Evolutionary conservation across 495 filamentous ascomycete species (phyloP).

Genomic region (Glonium stellatum): DNA sequence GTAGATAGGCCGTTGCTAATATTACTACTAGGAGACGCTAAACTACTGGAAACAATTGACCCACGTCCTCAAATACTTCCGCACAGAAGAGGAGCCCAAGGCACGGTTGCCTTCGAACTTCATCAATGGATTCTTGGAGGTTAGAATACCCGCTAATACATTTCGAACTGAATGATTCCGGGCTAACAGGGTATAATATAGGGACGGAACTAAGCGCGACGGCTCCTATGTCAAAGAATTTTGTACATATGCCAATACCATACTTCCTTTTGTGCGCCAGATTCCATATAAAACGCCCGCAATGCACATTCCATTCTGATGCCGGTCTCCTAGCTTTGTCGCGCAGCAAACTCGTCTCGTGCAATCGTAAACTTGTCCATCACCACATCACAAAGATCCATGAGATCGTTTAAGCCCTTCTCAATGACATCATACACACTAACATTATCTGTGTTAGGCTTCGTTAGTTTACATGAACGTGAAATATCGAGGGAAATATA

Average conservation of each 20-base stretch:
- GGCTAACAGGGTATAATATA: conserved; percentile 8
- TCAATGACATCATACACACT: conserved; percentile 77
- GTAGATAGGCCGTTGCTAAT: neutral
- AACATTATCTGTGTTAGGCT: conserved; percentile 53
- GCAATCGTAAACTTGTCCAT: conserved; percentile 70
- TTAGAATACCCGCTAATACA: conserved; percentile 29
- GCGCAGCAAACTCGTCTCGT: conserved; percentile 54
- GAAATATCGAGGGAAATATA: conserved; percentile 32
- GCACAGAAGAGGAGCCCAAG: conserved; percentile 74
- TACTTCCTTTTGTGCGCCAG: conserved; percentile 21
- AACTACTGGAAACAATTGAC: conserved; percentile 98
- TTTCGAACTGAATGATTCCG: neutral
- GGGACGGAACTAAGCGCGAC: conserved; percentile 23
- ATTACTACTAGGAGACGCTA: conserved; percentile 71
- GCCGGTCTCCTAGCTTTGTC: neutral
- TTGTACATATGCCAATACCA: conserved; percentile 31
- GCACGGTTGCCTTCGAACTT: conserved; percentile 77
- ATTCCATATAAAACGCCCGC: conserved; percentile 19
- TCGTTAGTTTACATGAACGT: neutral
- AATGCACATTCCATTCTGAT: conserved; percentile 12
- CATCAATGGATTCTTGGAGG: conserved; percentile 89
- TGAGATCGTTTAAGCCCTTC: conserved; percentile 81
- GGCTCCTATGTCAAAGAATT: neutral
- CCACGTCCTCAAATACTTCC: conserved; percentile 96
- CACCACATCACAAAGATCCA: conserved; percentile 87